Conservation (phyloP, 73 alveolate genomes). For the Blepharisma japonicum region DNA sequence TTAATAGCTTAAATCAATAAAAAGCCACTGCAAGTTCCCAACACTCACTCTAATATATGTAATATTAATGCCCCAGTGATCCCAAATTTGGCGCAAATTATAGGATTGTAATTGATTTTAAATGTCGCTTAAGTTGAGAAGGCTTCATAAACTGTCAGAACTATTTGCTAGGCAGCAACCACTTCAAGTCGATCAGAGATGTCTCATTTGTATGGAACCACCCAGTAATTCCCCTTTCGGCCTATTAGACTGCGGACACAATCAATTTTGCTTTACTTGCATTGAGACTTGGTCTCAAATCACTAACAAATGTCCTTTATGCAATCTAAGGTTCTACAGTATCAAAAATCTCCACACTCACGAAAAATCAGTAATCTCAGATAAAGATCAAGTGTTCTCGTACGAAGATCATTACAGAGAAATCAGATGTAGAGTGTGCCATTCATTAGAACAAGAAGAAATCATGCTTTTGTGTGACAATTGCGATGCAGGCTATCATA, state of each 20-base stretch:
- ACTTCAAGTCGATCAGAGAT: too few species aligned
- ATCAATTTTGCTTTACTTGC: slow-evolving; percentile 20
- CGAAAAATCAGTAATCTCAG: background rate
- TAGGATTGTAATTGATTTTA: too few species aligned
- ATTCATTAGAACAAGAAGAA: background rate
- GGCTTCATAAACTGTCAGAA: too few species aligned
- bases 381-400: background rate
- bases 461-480: slow-evolving; percentile 26
- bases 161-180: too few species aligned
- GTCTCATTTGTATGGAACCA: too few species aligned
- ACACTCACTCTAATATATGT: too few species aligned
- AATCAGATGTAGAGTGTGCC: slow-evolving; percentile 6
- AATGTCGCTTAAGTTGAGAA: too few species aligned
- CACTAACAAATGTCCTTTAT: slow-evolving; percentile 15
- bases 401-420: background rate
- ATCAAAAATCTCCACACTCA: background rate
- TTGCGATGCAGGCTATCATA: slow-evolving; percentile 31
- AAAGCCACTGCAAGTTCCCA: too few species aligned
- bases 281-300: background rate
- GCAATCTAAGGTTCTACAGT: background rate
- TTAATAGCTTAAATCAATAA: too few species aligned
- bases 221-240: background rate
- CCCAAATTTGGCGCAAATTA: too few species aligned
- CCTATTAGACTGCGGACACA: background rate
- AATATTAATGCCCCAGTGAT: too few species aligned